Conservation (phyloP, 169 alveolate species). For the Cryptosporidium ubiquitum region DNA sequence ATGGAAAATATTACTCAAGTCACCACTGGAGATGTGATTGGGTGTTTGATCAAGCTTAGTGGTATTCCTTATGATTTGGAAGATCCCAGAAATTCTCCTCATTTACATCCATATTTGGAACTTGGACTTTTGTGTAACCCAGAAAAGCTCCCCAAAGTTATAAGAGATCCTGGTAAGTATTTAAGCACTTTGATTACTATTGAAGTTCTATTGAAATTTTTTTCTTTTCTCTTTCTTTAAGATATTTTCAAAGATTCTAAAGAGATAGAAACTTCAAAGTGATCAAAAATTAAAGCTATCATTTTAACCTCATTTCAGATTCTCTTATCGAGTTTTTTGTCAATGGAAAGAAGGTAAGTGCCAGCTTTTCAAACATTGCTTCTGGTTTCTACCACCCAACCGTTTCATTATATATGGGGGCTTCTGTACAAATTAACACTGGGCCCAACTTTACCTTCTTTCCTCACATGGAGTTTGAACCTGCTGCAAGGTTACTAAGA, state of each 20-base stretch:
- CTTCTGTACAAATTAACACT: constrained; percentile 79
- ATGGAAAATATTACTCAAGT: not conserved
- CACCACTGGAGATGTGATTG: constrained; percentile 78
- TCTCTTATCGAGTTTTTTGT: constrained; percentile 80
- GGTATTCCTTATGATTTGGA: constrained; percentile 76
- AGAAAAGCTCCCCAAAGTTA: constrained; percentile 26
- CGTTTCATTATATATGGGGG: constrained; percentile 83
- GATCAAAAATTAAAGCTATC: too few relatives aligned
- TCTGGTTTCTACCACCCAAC: constrained; percentile 86
- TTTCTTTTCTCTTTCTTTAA: not conserved
- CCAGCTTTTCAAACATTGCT: constrained; percentile 68
- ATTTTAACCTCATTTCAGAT: constrained; percentile 17
- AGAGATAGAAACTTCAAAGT: too few relatives aligned
- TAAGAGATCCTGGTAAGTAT: constrained; percentile 45
- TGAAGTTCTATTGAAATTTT: not conserved
- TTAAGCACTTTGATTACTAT: not conserved
- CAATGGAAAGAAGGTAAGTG: constrained; percentile 77
- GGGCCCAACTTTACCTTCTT: constrained; percentile 84
- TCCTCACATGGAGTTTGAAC: constrained; percentile 31
- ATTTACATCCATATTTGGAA: constrained; percentile 82
- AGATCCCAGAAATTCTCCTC: constrained; percentile 82
- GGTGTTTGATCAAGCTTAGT: constrained; percentile 77
- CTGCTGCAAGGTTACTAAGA: not conserved
- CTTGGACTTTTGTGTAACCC: constrained; percentile 58
- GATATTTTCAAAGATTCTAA: too few relatives aligned